Base-by-base conservation (phyloP, 148 eudicot genomes). In the Polygonum maritimum region DNA sequence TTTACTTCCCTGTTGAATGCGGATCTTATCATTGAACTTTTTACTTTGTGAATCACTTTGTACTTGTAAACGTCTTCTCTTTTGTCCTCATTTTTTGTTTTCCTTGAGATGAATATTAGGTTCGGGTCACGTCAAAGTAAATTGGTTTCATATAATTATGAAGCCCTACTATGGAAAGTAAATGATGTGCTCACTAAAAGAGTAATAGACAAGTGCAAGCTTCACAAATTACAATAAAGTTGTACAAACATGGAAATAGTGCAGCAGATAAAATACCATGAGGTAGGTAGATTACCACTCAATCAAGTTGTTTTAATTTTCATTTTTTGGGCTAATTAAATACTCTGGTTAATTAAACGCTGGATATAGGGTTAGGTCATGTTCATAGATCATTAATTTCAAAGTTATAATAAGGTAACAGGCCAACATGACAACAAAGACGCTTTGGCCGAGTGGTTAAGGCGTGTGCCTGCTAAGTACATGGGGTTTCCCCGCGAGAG, bases 391-490 rank as follows among this genome's bases (percentile, higher is more conserved):
- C 9, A 44, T 44, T 44, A 26, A 26, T 44, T 44, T 10, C 10
- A 7, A 44, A 44, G 6, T 44, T 44, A 44, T 44, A 44, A 44
- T 7, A 7, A 0, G 9, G 1, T 7, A 0, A 1, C 2, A 10
- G 47, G 9, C 7, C 47, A 2, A 44, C 0, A 6, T 10, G 9
- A 48, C 3, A 48, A 2, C n/a, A 49, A 13, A 5, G 85, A 76
- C 85, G 88, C 88, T 85, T 85, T 85, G 85, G 85, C 88, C 88
- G 84, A 85, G 88, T 85, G 88, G 86, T 85, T 81, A 85, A 94
- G 97, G 98, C 97, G 97, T 90, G 96, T 90, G 98, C 97, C 98
- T 94, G 98, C 96, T 94, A 92, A 92, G 97, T 94, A 92, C 96
- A 92, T 94, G 94, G 92, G 96, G 88, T 94, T 87, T 92, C 89